A percentile compares a stretch with the other conserved stretches of the same genome.
Conservation (phyloP, 2,329 filamentous ascomycete species). For the Teratosphaeria gauchensis region DNA sequence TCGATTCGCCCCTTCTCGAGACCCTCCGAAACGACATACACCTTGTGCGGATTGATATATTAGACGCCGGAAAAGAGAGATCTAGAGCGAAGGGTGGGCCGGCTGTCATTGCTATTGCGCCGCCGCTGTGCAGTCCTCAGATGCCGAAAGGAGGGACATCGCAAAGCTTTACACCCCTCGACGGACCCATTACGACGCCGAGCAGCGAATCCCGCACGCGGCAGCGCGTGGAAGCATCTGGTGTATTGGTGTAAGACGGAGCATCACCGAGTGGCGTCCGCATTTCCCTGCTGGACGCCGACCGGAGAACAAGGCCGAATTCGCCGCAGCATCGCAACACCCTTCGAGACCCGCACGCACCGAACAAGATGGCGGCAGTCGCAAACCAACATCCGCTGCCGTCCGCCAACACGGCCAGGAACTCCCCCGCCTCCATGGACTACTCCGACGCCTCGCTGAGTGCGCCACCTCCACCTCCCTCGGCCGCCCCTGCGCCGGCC, state of each 20-base stretch:
- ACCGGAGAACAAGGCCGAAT: not conserved
- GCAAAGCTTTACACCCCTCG: not conserved
- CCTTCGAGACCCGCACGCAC: not conserved
- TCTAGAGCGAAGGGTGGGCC: not conserved
- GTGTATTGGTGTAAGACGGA: not conserved
- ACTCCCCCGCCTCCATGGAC: conserved; percentile 22
- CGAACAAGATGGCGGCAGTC: conserved; percentile 23
- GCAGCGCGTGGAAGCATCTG: not conserved
- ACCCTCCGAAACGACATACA: no score
- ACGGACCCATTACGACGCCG: not conserved
- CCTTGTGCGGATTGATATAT: not conserved
- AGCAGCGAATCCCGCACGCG: not conserved
- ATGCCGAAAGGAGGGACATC: not conserved
- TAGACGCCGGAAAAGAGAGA: not conserved
- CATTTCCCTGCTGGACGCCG: not conserved
- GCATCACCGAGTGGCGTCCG: not conserved
- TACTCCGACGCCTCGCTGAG: conserved; percentile 23
- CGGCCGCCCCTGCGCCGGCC: conserved; percentile 49
- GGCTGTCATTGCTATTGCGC: not conserved
- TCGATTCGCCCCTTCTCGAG: not conserved
- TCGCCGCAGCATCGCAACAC: not conserved
- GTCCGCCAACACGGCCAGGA: conserved; percentile 13
- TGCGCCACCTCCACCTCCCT: conserved; percentile 29
- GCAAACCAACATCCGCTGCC: conserved; percentile 20
- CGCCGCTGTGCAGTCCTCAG: not conserved